A percentile compares a stretch with the other conserved stretches of the same genome.
Conservation (phyloP, 495 filamentous ascomycete genomes). For the Sabuloglossum arenarium region DNA sequence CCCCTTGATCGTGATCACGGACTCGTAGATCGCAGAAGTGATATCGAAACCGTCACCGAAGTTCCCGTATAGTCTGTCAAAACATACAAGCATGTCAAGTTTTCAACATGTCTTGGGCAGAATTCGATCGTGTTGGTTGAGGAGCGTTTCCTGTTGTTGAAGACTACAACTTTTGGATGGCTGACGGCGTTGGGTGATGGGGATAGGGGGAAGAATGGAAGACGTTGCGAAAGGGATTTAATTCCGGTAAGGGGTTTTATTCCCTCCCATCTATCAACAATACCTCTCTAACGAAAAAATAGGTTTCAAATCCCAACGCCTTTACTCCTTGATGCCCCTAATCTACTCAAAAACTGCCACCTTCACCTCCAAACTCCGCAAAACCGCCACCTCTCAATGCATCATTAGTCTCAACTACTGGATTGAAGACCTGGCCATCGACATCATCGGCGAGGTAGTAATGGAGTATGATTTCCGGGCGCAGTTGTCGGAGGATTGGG, state of each 20-base stretch:
- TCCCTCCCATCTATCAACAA: too few relatives aligned
- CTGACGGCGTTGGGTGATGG: neutral
- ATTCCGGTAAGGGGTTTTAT: neutral
- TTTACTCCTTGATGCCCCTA: neutral
- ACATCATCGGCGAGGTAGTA: neutral
- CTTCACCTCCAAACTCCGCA: neutral
- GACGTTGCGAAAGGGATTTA: neutral
- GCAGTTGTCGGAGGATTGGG: neutral
- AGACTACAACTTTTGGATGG: neutral
- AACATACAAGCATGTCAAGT: neutral
- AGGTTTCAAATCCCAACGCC: neutral
- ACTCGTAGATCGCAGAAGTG: neutral
- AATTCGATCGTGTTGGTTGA: neutral
- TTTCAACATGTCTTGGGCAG: neutral
- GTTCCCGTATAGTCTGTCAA: neutral
- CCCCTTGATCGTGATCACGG: neutral
- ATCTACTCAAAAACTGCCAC: neutral
- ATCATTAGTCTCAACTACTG: neutral
- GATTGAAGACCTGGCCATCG: neutral
- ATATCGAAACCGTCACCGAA: neutral
- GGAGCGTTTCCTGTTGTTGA: neutral
- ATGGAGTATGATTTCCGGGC: neutral
- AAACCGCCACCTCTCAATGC: neutral
- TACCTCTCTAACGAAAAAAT: neutral
- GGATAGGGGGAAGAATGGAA: neutral